A percentile compares a stretch with the other conserved stretches of the same genome.
phyloP scores from a whole-genome alignment of 106 monocot genomes.

The Ottelia alismoides region DNA sequence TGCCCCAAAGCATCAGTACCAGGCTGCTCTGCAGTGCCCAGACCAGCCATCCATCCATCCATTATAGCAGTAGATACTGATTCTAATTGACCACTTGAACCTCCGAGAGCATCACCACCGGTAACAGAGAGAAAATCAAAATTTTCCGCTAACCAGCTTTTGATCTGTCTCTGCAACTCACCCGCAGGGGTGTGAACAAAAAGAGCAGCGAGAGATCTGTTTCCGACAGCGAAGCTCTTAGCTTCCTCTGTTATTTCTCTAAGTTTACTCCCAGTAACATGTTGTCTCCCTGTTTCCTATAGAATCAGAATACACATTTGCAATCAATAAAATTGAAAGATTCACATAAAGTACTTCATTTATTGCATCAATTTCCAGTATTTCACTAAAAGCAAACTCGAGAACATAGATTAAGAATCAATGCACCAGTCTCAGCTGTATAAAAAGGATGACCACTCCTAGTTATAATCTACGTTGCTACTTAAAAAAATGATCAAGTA shows the following conservation, averaged over 20 bases:
- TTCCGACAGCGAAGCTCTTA: constrained; percentile 81
- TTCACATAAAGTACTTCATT: too few species aligned
- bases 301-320: background rate
- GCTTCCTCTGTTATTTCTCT: constrained; percentile 98
- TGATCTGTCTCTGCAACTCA: constrained; percentile 94
- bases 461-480: too few species aligned
- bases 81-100: constrained; percentile 68
- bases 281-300: constrained; percentile 97
- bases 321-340: background rate
- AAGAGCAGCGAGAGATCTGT: constrained; percentile 83
- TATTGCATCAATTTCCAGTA: too few species aligned
- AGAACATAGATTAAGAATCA: too few species aligned
- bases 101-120: constrained; percentile 52
- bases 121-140: constrained; percentile 93
- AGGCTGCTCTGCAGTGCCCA: constrained; percentile 72
- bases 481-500: too few species aligned
- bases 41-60: constrained; percentile 99
- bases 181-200: constrained; percentile 99
- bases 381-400: too few species aligned
- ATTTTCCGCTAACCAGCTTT: constrained; percentile 92
- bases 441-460: too few species aligned
- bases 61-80: constrained; percentile 95
- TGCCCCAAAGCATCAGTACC: constrained; percentile 92
- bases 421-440: too few species aligned
- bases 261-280: constrained; percentile 90